phyloP scores from a whole-genome alignment of 139 green algal species.

The Ulvella scutata region DNA sequence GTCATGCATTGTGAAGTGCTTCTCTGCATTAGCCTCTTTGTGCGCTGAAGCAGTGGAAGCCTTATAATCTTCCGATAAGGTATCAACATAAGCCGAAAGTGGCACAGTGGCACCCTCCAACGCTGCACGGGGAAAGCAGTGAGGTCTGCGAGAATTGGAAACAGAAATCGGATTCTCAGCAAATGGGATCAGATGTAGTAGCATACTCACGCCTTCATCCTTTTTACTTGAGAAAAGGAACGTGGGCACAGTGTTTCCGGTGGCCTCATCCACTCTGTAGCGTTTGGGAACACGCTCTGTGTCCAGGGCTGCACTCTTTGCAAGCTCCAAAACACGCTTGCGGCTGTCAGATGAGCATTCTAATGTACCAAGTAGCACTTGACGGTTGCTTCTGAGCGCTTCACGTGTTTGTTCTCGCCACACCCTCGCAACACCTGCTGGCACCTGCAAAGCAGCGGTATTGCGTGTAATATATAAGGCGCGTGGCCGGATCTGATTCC shows the following conservation, averaged over 20 bases:
- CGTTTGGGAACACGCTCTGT: background rate
- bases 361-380: background rate
- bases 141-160: background rate
- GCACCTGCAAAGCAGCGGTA: background rate
- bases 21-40: background rate
- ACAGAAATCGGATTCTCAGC: background rate
- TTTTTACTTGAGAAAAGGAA: background rate
- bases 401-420: background rate
- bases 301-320: background rate
- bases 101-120: background rate
- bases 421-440: background rate
- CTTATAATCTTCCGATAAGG: background rate
- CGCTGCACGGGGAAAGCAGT: background rate
- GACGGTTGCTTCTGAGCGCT: background rate
- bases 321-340: background rate
- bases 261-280: background rate
- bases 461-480: too few species aligned
- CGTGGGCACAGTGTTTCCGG: background rate
- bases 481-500: too few species aligned
- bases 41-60: background rate
- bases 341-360: too few species aligned
- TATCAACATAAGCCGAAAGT: background rate
- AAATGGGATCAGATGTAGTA: background rate
- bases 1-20: background rate
- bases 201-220: background rate